These are phyloP conservation scores for Dictyostelium citrinum DNA, from an alignment of 78 protist genomes.

Conservation along the genomic window DNA sequence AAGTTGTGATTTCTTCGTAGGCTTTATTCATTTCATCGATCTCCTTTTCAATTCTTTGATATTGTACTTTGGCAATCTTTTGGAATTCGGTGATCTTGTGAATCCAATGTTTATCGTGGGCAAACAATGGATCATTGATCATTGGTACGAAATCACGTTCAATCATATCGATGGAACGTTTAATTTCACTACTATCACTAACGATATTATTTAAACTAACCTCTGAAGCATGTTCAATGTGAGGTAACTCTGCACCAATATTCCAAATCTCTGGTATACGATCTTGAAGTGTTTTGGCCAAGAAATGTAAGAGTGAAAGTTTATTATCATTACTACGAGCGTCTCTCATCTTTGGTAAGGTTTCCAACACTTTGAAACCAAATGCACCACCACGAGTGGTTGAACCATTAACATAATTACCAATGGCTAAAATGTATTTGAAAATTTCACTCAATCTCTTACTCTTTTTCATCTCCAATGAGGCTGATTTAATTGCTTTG, in stretches of 20 bases:
- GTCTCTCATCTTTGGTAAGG: constrained; percentile 52
- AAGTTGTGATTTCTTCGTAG: constrained; percentile 3
- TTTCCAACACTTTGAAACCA: constrained; percentile 74
- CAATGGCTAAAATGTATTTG: constrained; percentile 51
- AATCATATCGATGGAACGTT: constrained; percentile 34
- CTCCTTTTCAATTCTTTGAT: background rate
- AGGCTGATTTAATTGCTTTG: constrained; percentile 1
- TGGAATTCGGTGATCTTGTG: background rate
- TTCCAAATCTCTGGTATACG: constrained; percentile 27
- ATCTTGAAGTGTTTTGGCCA: constrained; percentile 30
- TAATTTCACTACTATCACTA: constrained; percentile 23
- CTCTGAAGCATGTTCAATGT: constrained; percentile 53
- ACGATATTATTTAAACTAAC: constrained; percentile 9
- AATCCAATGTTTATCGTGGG: background rate
- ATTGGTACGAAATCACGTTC: constrained; percentile 30
- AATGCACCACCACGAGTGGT: constrained; percentile 76
- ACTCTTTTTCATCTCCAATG: constrained; percentile 1
- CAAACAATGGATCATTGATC: background rate
- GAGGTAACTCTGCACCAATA: constrained; percentile 1
- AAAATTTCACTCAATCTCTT: background rate
- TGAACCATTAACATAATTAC: constrained; percentile 63
- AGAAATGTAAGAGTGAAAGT: constrained; percentile 42
- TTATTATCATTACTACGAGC: constrained; percentile 58
- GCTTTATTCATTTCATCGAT: constrained; percentile 46
- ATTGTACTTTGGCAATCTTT: constrained; percentile 10